phyloP scores from a whole-genome alignment of 768 basidiomycete genomes.

The Psilocybe azurescens region DNA sequence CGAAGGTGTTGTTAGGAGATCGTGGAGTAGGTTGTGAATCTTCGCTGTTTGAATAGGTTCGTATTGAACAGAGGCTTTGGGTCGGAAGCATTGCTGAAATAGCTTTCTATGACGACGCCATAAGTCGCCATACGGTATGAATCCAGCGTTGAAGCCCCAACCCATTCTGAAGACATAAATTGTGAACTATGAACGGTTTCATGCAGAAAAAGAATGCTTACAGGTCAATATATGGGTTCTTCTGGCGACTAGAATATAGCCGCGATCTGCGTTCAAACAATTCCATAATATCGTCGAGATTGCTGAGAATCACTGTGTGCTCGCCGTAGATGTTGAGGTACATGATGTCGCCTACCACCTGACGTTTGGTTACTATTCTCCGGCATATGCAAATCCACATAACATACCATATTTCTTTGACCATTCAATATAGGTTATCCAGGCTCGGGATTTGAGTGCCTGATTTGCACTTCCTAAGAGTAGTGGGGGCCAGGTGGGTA shows the following conservation, averaged over 20 bases:
- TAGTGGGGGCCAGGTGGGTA: slow-evolving; percentile 24
- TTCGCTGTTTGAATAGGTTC: slow-evolving; percentile 35
- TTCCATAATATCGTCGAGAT: slow-evolving; percentile 22
- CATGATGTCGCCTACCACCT: slow-evolving; percentile 21
- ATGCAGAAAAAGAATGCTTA: slow-evolving; percentile 1
- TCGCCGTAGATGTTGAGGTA: slow-evolving; percentile 21
- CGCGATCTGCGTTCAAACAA: slow-evolving; percentile 50
- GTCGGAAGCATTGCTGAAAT: slow-evolving; percentile 41
- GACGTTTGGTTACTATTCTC: neutral
- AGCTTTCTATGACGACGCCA: slow-evolving; percentile 44
- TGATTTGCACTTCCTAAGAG: slow-evolving; percentile 8
- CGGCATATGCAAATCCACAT: neutral
- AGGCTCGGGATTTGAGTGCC: slow-evolving; percentile 13
- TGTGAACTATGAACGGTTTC: neutral
- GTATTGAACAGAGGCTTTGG: slow-evolving; percentile 33
- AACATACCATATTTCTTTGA: slow-evolving; percentile 21
- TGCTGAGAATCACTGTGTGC: slow-evolving; percentile 34
- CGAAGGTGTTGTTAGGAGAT: slow-evolving; percentile 27
- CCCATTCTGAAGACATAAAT: slow-evolving; percentile 29
- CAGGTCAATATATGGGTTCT: slow-evolving; percentile 26
- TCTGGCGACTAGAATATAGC: slow-evolving; percentile 52
- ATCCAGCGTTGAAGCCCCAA: slow-evolving; percentile 42
- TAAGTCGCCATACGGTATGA: slow-evolving; percentile 38
- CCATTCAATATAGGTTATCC: slow-evolving; percentile 21
- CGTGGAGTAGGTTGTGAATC: slow-evolving; percentile 34